Base-by-base conservation (phyloP, 495 filamentous ascomycete species). In the Penicillium goetzii region DNA sequence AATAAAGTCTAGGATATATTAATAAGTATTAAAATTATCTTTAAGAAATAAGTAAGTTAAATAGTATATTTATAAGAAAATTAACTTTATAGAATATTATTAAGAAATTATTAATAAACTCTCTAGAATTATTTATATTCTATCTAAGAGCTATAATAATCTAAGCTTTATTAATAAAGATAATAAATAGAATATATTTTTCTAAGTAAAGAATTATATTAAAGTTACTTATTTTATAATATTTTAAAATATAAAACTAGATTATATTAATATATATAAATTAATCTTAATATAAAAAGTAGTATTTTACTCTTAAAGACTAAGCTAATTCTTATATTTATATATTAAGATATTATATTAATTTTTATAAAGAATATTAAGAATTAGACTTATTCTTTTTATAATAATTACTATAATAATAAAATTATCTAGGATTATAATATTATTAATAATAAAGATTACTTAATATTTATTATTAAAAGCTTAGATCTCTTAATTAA, bases 311-410 rank as follows among this genome's bases (percentile, higher is more conserved):
- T 58, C 15, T 69, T 73, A 19, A 75, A 68, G 2, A 72, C 87
- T 36, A 85, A 83, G 68, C 86, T 86, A 1, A 81, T 83, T 10
- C 74, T 90, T 12, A 76, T 90, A 43, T 85, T 87, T 77, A 86
- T 83, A 0, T 86, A 89, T 66, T 86, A 89, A 72, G 87, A 90
- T 64, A 83, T 86, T 4, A 86, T 90, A 1, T 86, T 86, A 0
- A 85, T 87, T 1, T 76, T 82, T 14, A 81, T 80, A 0, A 70
- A 83, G 9, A 67, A 61, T 5, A 68, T 81, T 21, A 62, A 59
- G 1, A 71, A 81, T 30, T 90, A 86, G 86, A 86, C 80, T 0
- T 76, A 90, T 67, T 82, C 85, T 10, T 86, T 86, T 4, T 89
- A 78, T 60, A 78, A 79, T 19, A 85, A 83, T 4, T 72, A 75